phyloP scores from a whole-genome alignment of 2,329 filamentous ascomycete genomes.

The Cryphonectria naterciae region DNA sequence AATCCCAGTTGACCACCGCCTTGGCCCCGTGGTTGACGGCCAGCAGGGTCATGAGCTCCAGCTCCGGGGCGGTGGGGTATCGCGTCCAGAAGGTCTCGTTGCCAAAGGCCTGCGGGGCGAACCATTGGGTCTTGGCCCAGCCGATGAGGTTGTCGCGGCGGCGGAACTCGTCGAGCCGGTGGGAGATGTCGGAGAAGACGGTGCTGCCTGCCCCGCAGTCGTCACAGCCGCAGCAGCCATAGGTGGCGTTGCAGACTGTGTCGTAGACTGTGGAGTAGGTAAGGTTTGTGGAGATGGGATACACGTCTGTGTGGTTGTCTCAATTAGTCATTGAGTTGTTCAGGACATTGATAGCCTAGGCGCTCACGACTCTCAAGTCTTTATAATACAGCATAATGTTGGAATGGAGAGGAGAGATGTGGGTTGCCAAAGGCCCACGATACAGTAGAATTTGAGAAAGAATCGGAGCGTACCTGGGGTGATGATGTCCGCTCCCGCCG shows the following conservation, averaged over 20 bases:
- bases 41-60: conserved; percentile 51
- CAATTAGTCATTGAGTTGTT: background rate
- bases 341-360: background rate
- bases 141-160: conserved; percentile 46
- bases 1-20: conserved; percentile 53
- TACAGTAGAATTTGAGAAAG: background rate
- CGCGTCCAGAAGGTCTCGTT: conserved; percentile 51
- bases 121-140: conserved; percentile 50
- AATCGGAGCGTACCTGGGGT: conserved; percentile 22
- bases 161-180: conserved; percentile 46
- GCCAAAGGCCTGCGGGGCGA: conserved; percentile 54
- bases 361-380: background rate
- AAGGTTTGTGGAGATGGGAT: conserved; percentile 53
- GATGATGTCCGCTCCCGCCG: conserved; percentile 54
- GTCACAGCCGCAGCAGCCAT: conserved; percentile 58
- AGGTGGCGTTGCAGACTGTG: conserved; percentile 54
- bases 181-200: conserved; percentile 47
- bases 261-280: conserved; percentile 48
- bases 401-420: background rate
- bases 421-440: background rate
- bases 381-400: background rate
- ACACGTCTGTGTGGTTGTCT: conserved; percentile 47
- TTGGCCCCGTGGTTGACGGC: conserved; percentile 54
- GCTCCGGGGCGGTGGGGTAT: conserved; percentile 49
- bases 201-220: conserved; percentile 45